Percentiles rank a stretch among this genome's conserved stretches.
Conservation (phyloP, 441 rosid genomes). For the Mallotus japonicus region DNA sequence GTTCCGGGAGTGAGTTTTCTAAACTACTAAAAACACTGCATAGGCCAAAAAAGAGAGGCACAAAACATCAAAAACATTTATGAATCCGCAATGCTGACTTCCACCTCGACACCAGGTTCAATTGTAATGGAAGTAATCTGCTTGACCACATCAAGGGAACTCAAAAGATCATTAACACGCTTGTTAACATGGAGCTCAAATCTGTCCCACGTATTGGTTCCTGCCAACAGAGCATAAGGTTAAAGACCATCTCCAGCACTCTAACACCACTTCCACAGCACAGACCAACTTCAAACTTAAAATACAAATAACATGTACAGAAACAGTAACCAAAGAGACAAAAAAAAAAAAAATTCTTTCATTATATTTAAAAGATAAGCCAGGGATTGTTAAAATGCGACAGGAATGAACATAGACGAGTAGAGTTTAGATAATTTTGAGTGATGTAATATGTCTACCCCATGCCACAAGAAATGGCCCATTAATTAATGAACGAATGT, state of each 20-base stretch:
- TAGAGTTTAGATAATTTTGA: too few relatives aligned
- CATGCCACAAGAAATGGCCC: too few relatives aligned
- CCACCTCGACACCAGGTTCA: slow-evolving; percentile 50
- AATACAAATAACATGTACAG: background rate
- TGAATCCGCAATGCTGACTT: slow-evolving; percentile 43
- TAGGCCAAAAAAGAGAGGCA: slow-evolving; percentile 10
- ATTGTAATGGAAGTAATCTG: slow-evolving; percentile 49
- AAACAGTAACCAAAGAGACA: background rate
- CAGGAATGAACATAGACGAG: too few relatives aligned
- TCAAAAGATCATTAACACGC: slow-evolving; percentile 43
- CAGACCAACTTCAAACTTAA: background rate
- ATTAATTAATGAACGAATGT: too few relatives aligned
- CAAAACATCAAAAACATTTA: slow-evolving; percentile 20
- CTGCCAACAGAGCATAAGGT: slow-evolving; percentile 16
- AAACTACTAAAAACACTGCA: slow-evolving; percentile 17
- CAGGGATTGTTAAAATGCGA: too few relatives aligned
- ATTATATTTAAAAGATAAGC: too few relatives aligned
- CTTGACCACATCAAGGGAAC: slow-evolving; percentile 46
- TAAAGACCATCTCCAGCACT: background rate
- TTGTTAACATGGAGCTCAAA: slow-evolving; percentile 49
- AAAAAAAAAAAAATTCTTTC: too few relatives aligned
- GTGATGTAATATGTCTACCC: too few relatives aligned
- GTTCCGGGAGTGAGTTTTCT: slow-evolving; percentile 3
- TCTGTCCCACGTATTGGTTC: slow-evolving; percentile 47
- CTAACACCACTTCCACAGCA: background rate